Conservation (phyloP, 352 stramenopile genomes). For the Ochromonadaceae sp. region DNA sequence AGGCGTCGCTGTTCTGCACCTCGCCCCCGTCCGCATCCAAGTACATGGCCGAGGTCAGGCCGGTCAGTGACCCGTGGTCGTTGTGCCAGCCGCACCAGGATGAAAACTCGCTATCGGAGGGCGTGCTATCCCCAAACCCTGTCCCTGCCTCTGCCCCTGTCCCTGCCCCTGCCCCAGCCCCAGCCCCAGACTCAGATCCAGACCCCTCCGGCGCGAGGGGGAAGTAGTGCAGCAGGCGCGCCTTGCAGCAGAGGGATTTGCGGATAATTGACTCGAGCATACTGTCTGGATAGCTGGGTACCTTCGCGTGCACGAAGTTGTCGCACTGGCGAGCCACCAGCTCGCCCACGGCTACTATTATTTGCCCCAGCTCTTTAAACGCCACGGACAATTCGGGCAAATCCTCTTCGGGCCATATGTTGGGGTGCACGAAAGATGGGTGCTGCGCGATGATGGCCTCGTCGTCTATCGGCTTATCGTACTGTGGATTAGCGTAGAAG, state of each 20-base stretch:
- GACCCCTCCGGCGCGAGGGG: slow-evolving; percentile 35
- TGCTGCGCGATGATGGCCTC: slow-evolving; percentile 47
- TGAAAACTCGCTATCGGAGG: slow-evolving; percentile 68
- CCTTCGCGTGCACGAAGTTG: slow-evolving; percentile 51
- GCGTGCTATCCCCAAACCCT: slow-evolving; percentile 40
- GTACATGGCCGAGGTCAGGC: slow-evolving; percentile 35
- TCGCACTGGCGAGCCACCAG: slow-evolving; percentile 80
- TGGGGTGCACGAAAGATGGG: slow-evolving; percentile 74
- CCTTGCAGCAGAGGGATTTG: slow-evolving; percentile 70
- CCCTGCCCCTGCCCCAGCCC: neutral
- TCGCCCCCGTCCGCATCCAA: slow-evolving; percentile 25
- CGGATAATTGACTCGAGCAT: slow-evolving; percentile 69
- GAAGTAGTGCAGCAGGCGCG: slow-evolving; percentile 89
- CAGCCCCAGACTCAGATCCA: neutral
- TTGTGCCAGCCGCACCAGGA: slow-evolving; percentile 94
- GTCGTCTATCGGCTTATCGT: slow-evolving; percentile 52
- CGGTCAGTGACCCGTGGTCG: slow-evolving; percentile 83
- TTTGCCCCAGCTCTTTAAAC: slow-evolving; percentile 71
- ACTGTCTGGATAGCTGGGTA: slow-evolving; percentile 48
- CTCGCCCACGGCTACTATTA: slow-evolving; percentile 74
- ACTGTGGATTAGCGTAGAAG: slow-evolving; percentile 79
- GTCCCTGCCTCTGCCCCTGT: neutral
- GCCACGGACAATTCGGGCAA: slow-evolving; percentile 58
- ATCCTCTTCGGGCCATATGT: slow-evolving; percentile 68
- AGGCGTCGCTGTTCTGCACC: neutral